Evolutionary conservation across 345 rosid genomes (phyloP).

Genomic region (Brassica cretica): DNA sequence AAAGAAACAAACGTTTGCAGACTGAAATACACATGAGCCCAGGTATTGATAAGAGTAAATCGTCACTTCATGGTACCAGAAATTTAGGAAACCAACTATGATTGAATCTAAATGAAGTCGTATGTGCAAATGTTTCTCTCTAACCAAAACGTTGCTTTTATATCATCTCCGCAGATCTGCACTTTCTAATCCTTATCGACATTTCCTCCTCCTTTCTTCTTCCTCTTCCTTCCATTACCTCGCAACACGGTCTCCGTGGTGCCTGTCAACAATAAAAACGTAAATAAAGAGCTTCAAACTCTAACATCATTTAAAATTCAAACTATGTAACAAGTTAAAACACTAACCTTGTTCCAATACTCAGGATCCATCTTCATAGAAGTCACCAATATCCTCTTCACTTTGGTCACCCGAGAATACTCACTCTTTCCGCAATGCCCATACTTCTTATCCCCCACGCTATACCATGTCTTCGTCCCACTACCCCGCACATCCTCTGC

Average conservation of each 20-base stretch:
- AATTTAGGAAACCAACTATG: conserved; percentile 25
- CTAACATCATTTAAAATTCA: neutral
- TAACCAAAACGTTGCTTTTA: conserved; percentile 20
- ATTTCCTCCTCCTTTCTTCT: conserved; percentile 41
- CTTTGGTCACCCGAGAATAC: conserved; percentile 38
- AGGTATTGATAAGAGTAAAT: neutral
- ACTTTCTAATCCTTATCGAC: conserved; percentile 65
- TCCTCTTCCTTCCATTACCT: conserved; percentile 42
- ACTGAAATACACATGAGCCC: neutral
- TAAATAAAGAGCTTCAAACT: neutral
- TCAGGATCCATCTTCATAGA: conserved; percentile 59
- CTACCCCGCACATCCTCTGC: conserved; percentile 47
- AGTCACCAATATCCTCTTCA: conserved; percentile 52
- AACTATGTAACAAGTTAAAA: neutral
- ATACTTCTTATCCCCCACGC: conserved; percentile 30
- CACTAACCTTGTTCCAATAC: conserved; percentile 68
- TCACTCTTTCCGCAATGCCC: conserved; percentile 44
- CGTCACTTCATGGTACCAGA: conserved; percentile 1
- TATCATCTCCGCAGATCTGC: conserved; percentile 52
- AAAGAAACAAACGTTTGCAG: conserved; percentile 12
- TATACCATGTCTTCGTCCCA: conserved; percentile 57
- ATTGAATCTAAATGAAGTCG: conserved; percentile 25
- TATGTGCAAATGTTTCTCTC: conserved; percentile 24
- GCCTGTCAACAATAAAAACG: conserved; percentile 39
- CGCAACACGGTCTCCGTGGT: conserved; percentile 63